phyloP scores from a whole-genome alignment of 2,329 filamentous ascomycete genomes.

The Ophiognomonia clavigignenti-juglandacearum region DNA sequence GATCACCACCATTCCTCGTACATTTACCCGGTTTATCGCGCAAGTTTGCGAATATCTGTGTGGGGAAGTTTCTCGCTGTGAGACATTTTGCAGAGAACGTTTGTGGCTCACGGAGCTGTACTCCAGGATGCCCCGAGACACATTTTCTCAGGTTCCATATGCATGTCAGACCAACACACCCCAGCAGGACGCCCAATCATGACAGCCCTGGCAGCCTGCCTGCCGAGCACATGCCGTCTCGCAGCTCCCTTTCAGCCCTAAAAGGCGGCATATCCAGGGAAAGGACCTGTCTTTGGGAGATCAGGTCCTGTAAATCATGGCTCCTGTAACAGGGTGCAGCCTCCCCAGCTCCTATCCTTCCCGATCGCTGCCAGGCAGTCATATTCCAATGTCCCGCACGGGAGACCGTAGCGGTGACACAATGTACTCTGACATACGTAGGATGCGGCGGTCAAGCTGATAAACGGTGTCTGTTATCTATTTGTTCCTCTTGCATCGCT shows the following conservation, averaged over 20 bases:
- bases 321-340: too few relatives aligned
- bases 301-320: neutral
- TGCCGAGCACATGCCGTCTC: neutral
- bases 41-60: too few relatives aligned
- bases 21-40: too few relatives aligned
- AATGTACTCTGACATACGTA: slow-evolving; percentile 6
- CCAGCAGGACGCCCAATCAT: neutral
- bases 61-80: too few relatives aligned
- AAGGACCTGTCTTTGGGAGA: too few relatives aligned
- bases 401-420: too few relatives aligned
- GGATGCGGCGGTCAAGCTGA: slow-evolving; percentile 1
- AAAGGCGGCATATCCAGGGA: neutral
- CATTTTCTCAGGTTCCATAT: neutral
- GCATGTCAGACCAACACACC: slow-evolving; percentile 4
- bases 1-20: too few relatives aligned
- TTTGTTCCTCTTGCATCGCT: neutral
- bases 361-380: too few relatives aligned
- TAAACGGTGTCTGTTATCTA: slow-evolving; percentile 2
- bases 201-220: neutral
- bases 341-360: too few relatives aligned
- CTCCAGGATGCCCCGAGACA: neutral
- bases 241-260: neutral
- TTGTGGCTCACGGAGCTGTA: too few relatives aligned
- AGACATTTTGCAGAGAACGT: neutral
- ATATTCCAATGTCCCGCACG: too few relatives aligned